Percentiles rank a stretch among this genome's conserved stretches.
phyloP scores from a whole-genome alignment of 495 filamentous ascomycete species.

The Apodospora peruviana region DNA sequence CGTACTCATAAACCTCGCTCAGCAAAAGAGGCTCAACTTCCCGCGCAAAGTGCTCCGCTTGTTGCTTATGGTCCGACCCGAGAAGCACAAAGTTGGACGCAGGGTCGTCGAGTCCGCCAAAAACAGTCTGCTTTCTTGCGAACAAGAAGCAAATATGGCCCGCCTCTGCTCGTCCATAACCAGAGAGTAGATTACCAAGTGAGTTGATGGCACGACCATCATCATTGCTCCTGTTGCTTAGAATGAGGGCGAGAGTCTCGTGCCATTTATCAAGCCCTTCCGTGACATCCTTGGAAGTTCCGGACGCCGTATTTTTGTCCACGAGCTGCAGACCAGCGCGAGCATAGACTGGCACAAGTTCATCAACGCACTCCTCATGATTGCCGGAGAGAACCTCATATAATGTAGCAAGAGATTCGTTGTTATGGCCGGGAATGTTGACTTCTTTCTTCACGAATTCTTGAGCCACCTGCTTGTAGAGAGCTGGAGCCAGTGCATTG shows the following conservation, averaged over 20 bases:
- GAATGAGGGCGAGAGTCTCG: slow-evolving; percentile 78
- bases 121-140: slow-evolving; percentile 51
- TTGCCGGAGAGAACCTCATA: slow-evolving; percentile 94
- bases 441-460: slow-evolving; percentile 94
- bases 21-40: slow-evolving; percentile 82
- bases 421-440: slow-evolving; percentile 66
- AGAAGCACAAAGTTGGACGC: slow-evolving; percentile 74
- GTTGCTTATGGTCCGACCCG: slow-evolving; percentile 69
- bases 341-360: slow-evolving; percentile 91
- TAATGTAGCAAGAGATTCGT: slow-evolving; percentile 79
- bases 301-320: slow-evolving; percentile 57
- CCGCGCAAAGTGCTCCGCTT: slow-evolving; percentile 58
- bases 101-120: slow-evolving; percentile 81
- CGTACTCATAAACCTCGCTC: slow-evolving; percentile 91
- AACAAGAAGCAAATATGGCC: slow-evolving; percentile 80
- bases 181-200: slow-evolving; percentile 75
- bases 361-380: slow-evolving; percentile 88
- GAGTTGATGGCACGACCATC: slow-evolving; percentile 72
- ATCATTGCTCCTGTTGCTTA: slow-evolving; percentile 78
- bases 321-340: slow-evolving; percentile 88
- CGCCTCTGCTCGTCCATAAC: slow-evolving; percentile 84
- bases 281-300: slow-evolving; percentile 62
- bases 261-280: slow-evolving; percentile 90
- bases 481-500: slow-evolving; percentile 59
- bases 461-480: slow-evolving; percentile 87